Conservation (phyloP, 352 stramenopile species). For the Phytophthora litchii region DNA sequence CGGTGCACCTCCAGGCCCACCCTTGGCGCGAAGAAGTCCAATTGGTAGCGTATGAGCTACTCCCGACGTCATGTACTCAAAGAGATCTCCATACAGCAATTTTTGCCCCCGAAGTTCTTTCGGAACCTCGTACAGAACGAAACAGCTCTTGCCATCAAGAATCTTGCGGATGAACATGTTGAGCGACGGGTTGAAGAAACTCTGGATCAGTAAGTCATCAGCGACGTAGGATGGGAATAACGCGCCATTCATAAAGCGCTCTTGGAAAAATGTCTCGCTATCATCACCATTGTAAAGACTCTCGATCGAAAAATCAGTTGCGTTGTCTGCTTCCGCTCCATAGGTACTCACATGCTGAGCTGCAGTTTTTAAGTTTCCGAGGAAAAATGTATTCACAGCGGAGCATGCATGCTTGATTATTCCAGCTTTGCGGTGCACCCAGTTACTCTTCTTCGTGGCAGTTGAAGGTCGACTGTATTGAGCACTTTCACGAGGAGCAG, state of each 20-base stretch:
- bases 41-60: constrained; percentile 80
- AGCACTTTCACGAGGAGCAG: constrained; percentile 23
- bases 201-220: constrained; percentile 86
- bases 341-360: constrained; percentile 54
- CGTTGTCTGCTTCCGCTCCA: constrained; percentile 22
- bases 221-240: constrained; percentile 83
- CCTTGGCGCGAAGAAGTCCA: constrained; percentile 67
- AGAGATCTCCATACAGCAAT: constrained; percentile 73
- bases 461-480: constrained; percentile 36
- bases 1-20: constrained; percentile 48
- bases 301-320: constrained; percentile 25
- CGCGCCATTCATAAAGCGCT: constrained; percentile 83
- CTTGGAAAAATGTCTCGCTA: constrained; percentile 86
- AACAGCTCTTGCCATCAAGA: constrained; percentile 85
- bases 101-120: constrained; percentile 50
- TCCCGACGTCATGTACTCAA: constrained; percentile 76
- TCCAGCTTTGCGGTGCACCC: constrained; percentile 46
- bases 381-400: constrained; percentile 65
- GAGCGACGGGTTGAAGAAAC: constrained; percentile 88
- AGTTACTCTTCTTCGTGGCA: constrained; percentile 45
- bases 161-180: constrained; percentile 86
- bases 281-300: constrained; percentile 50
- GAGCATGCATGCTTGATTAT: constrained; percentile 39
- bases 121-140: constrained; percentile 83
- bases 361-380: constrained; percentile 64